Conservation (phyloP, 257 asterid genomes). For the Nicotiana otophora region DNA sequence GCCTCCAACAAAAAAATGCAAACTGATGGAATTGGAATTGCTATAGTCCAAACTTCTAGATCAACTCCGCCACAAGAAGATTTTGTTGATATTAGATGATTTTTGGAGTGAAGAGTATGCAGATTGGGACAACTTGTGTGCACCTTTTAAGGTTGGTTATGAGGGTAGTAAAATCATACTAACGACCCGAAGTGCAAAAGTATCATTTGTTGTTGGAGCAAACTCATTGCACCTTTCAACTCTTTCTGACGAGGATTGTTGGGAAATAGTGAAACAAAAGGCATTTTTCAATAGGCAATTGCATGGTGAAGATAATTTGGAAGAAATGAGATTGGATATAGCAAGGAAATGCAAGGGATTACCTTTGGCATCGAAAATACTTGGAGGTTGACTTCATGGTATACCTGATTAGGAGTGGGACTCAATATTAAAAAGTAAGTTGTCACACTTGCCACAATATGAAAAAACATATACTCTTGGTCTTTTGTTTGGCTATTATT, state of each 20-base stretch:
- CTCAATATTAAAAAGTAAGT: constrained; percentile 20
- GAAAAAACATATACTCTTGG: constrained; percentile 21
- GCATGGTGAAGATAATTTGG: neutral
- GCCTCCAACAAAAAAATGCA: constrained; percentile 17
- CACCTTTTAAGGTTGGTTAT: neutral
- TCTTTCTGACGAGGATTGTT: constrained; percentile 27
- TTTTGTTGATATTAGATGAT: constrained; percentile 9
- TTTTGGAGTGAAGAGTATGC: constrained; percentile 3
- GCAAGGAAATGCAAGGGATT: constrained; percentile 33
- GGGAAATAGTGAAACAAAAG: constrained; percentile 30
- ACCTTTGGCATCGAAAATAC: constrained; percentile 31
- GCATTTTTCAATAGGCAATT: constrained; percentile 7
- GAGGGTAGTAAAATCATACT: neutral
- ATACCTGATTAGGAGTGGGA: constrained; percentile 25
- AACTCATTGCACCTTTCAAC: neutral
- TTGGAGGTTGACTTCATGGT: constrained; percentile 31
- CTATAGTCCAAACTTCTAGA: neutral
- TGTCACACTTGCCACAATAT: constrained; percentile 29
- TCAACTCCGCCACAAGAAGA: neutral
- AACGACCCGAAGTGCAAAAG: constrained; percentile 28
- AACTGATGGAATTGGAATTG: constrained; percentile 6
- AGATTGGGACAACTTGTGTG: constrained; percentile 4
- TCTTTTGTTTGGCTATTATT: constrained; percentile 31
- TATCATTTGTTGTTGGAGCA: neutral
- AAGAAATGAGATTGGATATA: constrained; percentile 21